Evolutionary conservation across 768 basidiomycete genomes (phyloP).

Genomic region (Kwoniella mangroviensis): DNA sequence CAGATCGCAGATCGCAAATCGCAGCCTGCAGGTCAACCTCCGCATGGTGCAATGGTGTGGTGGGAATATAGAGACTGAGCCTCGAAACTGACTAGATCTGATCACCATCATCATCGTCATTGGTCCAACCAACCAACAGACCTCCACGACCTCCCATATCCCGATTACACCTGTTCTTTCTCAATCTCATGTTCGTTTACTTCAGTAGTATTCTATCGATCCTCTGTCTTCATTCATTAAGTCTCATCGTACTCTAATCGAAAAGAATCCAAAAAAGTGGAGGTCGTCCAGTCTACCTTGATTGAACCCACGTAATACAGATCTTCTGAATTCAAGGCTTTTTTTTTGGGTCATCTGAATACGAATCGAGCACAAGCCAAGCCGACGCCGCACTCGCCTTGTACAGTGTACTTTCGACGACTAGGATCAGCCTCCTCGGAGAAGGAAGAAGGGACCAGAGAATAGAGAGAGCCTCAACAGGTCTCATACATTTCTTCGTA

Average conservation of each 20-base stretch:
- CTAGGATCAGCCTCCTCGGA: background rate
- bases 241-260: too few species aligned
- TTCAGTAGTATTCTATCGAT: background rate
- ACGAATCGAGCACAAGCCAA: background rate
- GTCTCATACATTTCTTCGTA: background rate
- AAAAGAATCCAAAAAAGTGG: slow-evolving; percentile 12
- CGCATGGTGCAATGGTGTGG: too few species aligned
- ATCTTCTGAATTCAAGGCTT: background rate
- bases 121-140: background rate
- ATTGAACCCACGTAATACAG: background rate
- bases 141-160: too few species aligned
- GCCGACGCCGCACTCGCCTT: background rate
- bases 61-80: background rate
- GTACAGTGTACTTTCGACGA: background rate
- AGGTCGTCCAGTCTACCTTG: slow-evolving; percentile 17
- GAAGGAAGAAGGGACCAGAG: too few species aligned
- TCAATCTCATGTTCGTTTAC: background rate
- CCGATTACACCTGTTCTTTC: background rate
- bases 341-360: background rate
- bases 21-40: too few species aligned
- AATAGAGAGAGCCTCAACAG: background rate
- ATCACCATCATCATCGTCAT: background rate
- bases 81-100: background rate
- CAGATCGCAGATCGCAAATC: too few species aligned
- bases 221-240: too few species aligned